Base-by-base conservation (phyloP, 75 land plant genomes). In the Chamaecyparis obtusa region DNA sequence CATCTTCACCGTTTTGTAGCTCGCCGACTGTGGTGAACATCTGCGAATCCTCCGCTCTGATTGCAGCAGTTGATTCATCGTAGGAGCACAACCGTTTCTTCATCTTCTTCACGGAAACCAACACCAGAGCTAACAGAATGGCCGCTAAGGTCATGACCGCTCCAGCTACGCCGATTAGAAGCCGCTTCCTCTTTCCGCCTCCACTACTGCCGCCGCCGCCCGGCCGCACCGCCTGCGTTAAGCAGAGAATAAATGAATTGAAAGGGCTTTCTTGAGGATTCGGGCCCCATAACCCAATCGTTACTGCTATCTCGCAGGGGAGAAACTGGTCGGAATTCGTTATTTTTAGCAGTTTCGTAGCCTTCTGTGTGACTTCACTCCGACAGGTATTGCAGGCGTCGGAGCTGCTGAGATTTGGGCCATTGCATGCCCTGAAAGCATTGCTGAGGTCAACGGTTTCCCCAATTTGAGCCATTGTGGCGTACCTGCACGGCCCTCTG, bases 281-380 rank as follows among this genome's bases (percentile, higher is more conserved):
- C 16, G 37, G 9, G 7, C 87, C 48, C 91, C 91, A 90, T 39
- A 88, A n/a, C 3, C 87, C 91, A 37, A 90, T 30, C 15, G 91
- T 90, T 8, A 84, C 79, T 16, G 89, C 88, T 77, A 90, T 88
- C 15, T 89, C 91, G 76, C 91, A 90, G 87, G 89, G 85, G 1
- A 90, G 89, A 39, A 87, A 67, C 41, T 90, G 87, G 35, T 85
- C 87, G 85, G 85, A 85, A 19, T 82, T 30, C 13, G 91, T 87
- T 56, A 48, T 3, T 36, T 85, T 60, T 14, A 90, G 71, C 17
- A 90, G 79, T 5, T 75, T 3, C 74, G 86, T 35, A 56, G 87
- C 55, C 48, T 56, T 46, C 0, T 19, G 35, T 24, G 64, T 41
- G 86, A 87, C 89, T 7, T 83, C 16, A 46, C 67, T 41, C 85